A percentile compares a stretch with the other conserved stretches of the same genome.
These are phyloP conservation scores for Exsudoporus frostii DNA, from an alignment of 768 basidiomycete genomes.

Conservation along the genomic window DNA sequence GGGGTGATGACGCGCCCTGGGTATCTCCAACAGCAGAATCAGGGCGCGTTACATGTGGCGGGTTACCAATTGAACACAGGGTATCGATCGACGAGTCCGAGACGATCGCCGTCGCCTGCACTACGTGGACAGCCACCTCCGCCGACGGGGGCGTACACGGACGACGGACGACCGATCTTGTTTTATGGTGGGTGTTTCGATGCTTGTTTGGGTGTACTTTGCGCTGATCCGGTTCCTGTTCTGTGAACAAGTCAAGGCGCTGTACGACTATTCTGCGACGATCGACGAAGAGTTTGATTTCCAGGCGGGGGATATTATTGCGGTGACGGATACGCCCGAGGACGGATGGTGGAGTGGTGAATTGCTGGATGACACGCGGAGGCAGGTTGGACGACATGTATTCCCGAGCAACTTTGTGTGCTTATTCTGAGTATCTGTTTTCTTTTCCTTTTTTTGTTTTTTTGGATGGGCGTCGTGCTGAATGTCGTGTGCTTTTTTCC, in stretches of 20 bases:
- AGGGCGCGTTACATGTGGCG: conserved; percentile 28
- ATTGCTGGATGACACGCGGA: conserved; percentile 69
- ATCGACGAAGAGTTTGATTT: conserved; percentile 96
- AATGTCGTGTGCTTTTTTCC: background rate
- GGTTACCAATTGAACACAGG: conserved; percentile 27
- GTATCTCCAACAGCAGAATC: conserved; percentile 12
- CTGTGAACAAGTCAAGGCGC: conserved; percentile 84
- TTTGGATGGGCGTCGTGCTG: background rate
- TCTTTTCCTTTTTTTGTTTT: too few relatives aligned
- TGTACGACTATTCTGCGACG: conserved; percentile 82
- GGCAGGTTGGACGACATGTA: conserved; percentile 68
- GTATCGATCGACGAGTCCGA: conserved; percentile 45
- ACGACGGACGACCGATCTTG: conserved; percentile 76
- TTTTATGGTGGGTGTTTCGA: conserved; percentile 76
- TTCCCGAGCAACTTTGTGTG: conserved; percentile 91
- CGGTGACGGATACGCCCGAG: conserved; percentile 89
- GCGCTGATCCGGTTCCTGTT: background rate
- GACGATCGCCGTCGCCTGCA: conserved; percentile 52
- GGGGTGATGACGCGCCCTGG: background rate
- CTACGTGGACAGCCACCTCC: conserved; percentile 36
- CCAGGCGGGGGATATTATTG: conserved; percentile 92
- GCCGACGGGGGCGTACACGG: conserved; percentile 76
- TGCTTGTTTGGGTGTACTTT: background rate
- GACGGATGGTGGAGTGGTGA: conserved; percentile 99
- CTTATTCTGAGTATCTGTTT: conserved; percentile 49